phyloP scores from a whole-genome alignment of 2,329 filamentous ascomycete genomes.

The Daldinia sp. region DNA sequence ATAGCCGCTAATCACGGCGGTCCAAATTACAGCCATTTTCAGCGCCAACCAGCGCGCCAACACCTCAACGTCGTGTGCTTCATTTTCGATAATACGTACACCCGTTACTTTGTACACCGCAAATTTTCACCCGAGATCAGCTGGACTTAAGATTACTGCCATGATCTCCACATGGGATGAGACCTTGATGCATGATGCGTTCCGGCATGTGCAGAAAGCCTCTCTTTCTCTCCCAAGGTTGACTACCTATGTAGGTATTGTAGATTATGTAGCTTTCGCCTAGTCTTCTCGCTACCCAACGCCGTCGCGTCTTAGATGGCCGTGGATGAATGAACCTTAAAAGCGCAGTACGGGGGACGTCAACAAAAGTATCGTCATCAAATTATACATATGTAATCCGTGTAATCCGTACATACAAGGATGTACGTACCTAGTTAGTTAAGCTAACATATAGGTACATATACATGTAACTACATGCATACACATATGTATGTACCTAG shows the following conservation, averaged over 20 bases:
- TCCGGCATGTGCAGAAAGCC: conserved; percentile 44
- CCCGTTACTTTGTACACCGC: conserved; percentile 38
- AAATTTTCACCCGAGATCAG: conserved; percentile 45
- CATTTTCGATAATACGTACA: conserved; percentile 16
- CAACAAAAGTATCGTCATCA: conserved; percentile 29
- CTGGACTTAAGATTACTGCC: conserved; percentile 47
- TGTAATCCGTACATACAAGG: conserved; percentile 4
- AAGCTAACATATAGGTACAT: conserved; percentile 2
- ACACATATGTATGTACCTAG: conserved; percentile 3
- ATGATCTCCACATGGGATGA: conserved; percentile 50
- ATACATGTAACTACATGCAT: conserved; percentile 15
- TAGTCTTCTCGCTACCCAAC: conserved; percentile 42
- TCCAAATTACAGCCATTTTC: conserved; percentile 27
- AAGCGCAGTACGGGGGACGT: conserved; percentile 22
- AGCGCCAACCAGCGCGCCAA: conserved; percentile 22
- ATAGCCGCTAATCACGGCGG: conserved; percentile 18
- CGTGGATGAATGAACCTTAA: conserved; percentile 40
- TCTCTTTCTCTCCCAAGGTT: conserved; percentile 42
- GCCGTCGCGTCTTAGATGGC: conserved; percentile 36
- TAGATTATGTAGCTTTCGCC: conserved; percentile 16
- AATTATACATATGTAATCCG: conserved; percentile 16
- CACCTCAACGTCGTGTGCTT: conserved; percentile 34
- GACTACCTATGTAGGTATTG: conserved; percentile 25
- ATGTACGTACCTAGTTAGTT: background rate
- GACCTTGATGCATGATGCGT: conserved; percentile 46